Base-by-base conservation (phyloP, 1,284 basidiomycete genomes). In the Xerocomus amazonicus region DNA sequence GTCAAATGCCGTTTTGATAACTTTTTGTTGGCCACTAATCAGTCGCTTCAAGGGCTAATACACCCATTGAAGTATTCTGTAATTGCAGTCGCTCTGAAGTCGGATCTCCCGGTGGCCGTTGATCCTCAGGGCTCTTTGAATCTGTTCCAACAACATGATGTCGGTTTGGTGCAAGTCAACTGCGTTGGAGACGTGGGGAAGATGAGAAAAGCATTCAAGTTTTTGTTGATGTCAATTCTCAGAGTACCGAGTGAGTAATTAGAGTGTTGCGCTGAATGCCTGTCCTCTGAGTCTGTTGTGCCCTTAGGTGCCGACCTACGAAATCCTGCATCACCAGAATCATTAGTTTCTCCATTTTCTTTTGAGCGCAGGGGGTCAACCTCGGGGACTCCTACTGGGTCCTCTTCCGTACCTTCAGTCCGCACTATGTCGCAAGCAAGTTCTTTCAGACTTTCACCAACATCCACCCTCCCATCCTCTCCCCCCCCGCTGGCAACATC, bases 21-120 rank as follows among this genome's bases (percentile, higher is more conserved):
- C 23, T 36, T 26, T 51, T 43, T 14, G 17, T 34, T 49, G 43
- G 49, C 47, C 50, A 40, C 44, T 59, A 17, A 65, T 40, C 42
- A 13, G 28, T 27, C 35, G 29, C 35, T 48, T 35, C 38, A 62
- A 90, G 87, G 74, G 45, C 68, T 74, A 27, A 84, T 82, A 62
- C 71, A 70, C 52, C 70, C 74, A 33, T 69, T 81, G 58, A 77
- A 76, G 54, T 69, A 82, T 33, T 78, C 87, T 6, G 70, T 76
- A n/a, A 71, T 89, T 27, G 83, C 84, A 17, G 70, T 91, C 14
- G 85, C 85, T 23, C 87, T 89, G 69, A 91, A 90, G 65, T 80
- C 80, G 9, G 88, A 91, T 61, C 67, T 84, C 28, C 71, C 74
- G 16, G 72, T 70, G 34, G 70, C 70, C 38, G 72, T 89, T n/a